phyloP scores from a whole-genome alignment of 305 asterid species.

The Solanum hybrid region DNA sequence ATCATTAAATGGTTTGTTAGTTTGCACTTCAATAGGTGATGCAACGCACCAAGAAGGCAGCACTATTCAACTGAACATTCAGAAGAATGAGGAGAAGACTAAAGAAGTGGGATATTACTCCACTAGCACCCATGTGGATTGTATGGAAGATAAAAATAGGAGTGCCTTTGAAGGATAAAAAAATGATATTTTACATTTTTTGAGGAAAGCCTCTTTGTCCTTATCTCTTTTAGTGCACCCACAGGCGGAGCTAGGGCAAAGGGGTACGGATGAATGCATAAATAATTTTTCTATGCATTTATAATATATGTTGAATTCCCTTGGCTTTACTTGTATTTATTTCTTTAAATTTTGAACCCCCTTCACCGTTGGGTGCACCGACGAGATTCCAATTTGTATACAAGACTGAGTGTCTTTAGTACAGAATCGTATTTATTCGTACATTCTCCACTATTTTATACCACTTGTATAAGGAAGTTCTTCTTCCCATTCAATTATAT shows the following conservation, averaged over 20 bases:
- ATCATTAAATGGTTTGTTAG: not conserved
- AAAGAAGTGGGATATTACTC: not conserved
- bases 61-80: not conserved
- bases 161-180: not conserved
- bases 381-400: not conserved
- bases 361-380: not conserved
- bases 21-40: not conserved
- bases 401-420: not conserved
- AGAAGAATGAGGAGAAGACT: not conserved
- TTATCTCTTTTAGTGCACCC: not conserved
- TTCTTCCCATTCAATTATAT: not conserved
- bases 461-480: not conserved
- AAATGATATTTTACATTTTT: not conserved
- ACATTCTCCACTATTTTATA: not conserved
- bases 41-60: not conserved
- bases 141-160: not conserved
- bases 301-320: not conserved
- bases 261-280: not conserved
- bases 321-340: not conserved
- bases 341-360: not conserved
- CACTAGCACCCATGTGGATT: not conserved
- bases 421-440: not conserved
- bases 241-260: not conserved
- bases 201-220: not conserved
- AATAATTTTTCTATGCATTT: not conserved